Evolutionary conservation across 306 rosid genomes (phyloP).

Genomic region (Cicer pinnatifidum): DNA sequence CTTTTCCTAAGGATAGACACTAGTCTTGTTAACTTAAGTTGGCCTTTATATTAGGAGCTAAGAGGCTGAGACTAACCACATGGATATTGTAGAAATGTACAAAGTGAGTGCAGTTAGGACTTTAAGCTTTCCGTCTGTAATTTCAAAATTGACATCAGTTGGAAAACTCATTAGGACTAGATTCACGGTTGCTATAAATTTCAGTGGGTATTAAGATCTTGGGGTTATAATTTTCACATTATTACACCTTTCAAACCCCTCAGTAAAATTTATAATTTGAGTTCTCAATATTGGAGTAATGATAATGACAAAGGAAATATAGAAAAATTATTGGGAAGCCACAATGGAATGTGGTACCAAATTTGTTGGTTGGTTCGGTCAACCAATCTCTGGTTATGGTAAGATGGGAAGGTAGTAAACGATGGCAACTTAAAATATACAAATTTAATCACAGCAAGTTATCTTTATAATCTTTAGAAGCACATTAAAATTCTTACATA

Average conservation of each 20-base stretch:
- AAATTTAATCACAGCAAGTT: conserved; percentile 44
- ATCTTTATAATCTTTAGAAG: conserved; percentile 38
- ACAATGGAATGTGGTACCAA: conserved; percentile 9
- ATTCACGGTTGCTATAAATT: conserved; percentile 27
- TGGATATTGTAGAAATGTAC: background rate
- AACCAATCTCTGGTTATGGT: conserved; percentile 27
- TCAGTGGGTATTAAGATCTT: conserved; percentile 9
- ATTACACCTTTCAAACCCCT: conserved; percentile 15
- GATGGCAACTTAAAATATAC: conserved; percentile 38
- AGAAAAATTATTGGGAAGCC: conserved; percentile 28
- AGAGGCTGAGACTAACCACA: conserved; percentile 7
- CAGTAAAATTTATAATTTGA: conserved; percentile 7
- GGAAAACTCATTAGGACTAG: conserved; percentile 19
- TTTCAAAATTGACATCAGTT: conserved; percentile 30
- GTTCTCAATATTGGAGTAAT: conserved; percentile 3
- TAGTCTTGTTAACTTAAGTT: conserved; percentile 20
- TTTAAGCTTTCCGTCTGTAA: background rate
- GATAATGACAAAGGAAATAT: background rate
- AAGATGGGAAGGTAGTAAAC: conserved; percentile 29
- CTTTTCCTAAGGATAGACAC: background rate
- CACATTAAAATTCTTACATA: conserved; percentile 44
- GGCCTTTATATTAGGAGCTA: conserved; percentile 9
- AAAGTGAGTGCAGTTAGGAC: background rate
- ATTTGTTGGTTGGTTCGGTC: background rate
- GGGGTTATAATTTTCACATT: conserved; percentile 23